phyloP scores from a whole-genome alignment of 1,284 basidiomycete genomes.

The Irpex lacteus region DNA sequence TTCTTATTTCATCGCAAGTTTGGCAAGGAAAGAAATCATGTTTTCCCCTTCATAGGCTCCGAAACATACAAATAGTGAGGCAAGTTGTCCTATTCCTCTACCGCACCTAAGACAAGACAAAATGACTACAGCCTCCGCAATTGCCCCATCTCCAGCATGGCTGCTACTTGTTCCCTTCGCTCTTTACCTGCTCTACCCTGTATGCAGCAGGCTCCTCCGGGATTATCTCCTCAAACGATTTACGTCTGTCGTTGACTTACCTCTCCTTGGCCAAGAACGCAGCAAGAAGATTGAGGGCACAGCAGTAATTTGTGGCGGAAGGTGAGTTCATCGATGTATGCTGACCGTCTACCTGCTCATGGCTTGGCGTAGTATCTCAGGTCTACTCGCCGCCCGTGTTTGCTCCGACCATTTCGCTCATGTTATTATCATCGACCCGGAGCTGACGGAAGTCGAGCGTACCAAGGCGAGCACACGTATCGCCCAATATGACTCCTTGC shows the following conservation, averaged over 20 bases:
- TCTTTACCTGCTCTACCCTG: neutral
- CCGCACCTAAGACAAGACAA: neutral
- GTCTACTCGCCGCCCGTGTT: slow-evolving; percentile 13
- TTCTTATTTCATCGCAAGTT: neutral
- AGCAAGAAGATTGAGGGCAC: slow-evolving; percentile 13
- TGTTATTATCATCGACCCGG: slow-evolving; percentile 14
- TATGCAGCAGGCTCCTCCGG: neutral
- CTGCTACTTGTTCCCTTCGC: neutral
- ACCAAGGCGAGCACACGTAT: slow-evolving; percentile 15
- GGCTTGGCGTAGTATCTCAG: slow-evolving; percentile 9
- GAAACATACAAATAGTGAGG: neutral
- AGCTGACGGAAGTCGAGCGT: slow-evolving; percentile 11
- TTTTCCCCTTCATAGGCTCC: neutral
- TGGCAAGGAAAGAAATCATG: neutral
- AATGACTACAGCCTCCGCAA: neutral
- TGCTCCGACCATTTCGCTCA: slow-evolving; percentile 15
- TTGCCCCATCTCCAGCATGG: neutral
- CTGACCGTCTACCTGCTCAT: no score
- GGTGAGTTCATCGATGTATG: neutral
- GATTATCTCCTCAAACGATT: slow-evolving; percentile 9
- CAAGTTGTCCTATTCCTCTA: neutral
- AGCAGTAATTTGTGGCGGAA: slow-evolving; percentile 15
- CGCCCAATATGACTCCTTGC: slow-evolving; percentile 15
- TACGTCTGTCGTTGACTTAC: slow-evolving; percentile 11
- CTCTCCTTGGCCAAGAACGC: slow-evolving; percentile 8